Evolutionary conservation across 306 rosid species (phyloP), one percentile per base, ranked within the genome.

Genomic region (Prunus mira): DNA sequence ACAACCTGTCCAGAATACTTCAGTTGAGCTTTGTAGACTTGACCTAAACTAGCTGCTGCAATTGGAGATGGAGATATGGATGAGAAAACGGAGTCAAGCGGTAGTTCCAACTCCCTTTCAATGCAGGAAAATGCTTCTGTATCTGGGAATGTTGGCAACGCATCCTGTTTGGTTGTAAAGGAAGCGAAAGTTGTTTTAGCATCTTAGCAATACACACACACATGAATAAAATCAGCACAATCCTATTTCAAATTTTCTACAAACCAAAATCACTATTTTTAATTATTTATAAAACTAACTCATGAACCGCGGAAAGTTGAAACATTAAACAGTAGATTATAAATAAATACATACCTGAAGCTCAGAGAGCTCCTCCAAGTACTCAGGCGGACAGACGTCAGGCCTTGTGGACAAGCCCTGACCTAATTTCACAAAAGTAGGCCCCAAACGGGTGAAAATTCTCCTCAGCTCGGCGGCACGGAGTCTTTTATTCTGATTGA

Each of bases 11-110:
- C 96, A 13, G 96, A 83, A 72, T 54, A 58, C 82, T 83, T 90
- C 28, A 91, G 89, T 80, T 17, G 82, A 73, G 90, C 98, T 85
- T 94, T 94, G 84, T 94, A 94, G 54, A 94, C 98, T 84, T 94
- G 98, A 64, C 97, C 98, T 63, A 94, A 89, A 88, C 98, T 94
- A 63, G 98, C 98, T 9, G 98, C 98, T n/a, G 97, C 98, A 54
- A 94, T 75, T 6, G 98, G 88, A 27, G 88, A 89, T 3, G 96
- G 88, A 49, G 98, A 85, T 84, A 94, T 87, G 22, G 74, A 52
- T 3, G 96, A 91, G 84, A 25, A 94, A 72, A 94, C 82, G 19
- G 98, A 87, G 51, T 94, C 95, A 22, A 91, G 86, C 13, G 97
- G 75, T 24, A 74, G 19, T 76, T 88, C 95, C 74, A 94, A 71